These are phyloP conservation scores for Russula sp. DNA, from an alignment of 768 basidiomycete genomes.

Conservation along the genomic window DNA sequence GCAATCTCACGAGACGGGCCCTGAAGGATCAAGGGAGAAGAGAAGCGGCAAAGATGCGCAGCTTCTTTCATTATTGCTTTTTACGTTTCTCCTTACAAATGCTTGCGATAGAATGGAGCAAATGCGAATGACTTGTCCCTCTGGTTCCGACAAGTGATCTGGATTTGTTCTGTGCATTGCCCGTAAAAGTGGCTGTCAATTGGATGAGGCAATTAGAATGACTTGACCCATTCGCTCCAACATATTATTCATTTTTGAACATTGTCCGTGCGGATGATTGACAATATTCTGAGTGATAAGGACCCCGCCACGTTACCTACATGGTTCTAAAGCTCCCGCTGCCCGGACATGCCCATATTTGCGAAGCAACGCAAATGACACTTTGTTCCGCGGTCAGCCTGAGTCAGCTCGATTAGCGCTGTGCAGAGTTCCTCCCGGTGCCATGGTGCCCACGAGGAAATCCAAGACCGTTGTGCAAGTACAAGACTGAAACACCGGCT, in stretches of 20 bases:
- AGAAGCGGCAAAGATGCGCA: not conserved
- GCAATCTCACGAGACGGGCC: not conserved
- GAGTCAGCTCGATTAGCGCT: not conserved
- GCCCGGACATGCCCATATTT: not conserved
- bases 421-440: not conserved
- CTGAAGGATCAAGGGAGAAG: not conserved
- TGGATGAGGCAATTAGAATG: not conserved
- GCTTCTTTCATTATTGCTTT: not conserved
- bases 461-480: not conserved
- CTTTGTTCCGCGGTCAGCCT: not conserved
- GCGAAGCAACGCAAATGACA: not conserved
- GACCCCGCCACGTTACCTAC: constrained; percentile 3
- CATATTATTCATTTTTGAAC: not conserved
- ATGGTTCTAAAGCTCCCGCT: not conserved
- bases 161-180: not conserved
- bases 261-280: not conserved
- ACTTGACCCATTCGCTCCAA: not conserved
- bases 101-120: not conserved
- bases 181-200: not conserved
- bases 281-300: not conserved
- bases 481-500: not conserved
- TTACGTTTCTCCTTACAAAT: not conserved
- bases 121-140: not conserved
- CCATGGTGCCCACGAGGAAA: not conserved
- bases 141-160: not conserved